Evolutionary conservation across 257 asterid genomes (phyloP), one percentile per base, ranked within the genome.

Genomic region (Gardenia jasminoides): DNA sequence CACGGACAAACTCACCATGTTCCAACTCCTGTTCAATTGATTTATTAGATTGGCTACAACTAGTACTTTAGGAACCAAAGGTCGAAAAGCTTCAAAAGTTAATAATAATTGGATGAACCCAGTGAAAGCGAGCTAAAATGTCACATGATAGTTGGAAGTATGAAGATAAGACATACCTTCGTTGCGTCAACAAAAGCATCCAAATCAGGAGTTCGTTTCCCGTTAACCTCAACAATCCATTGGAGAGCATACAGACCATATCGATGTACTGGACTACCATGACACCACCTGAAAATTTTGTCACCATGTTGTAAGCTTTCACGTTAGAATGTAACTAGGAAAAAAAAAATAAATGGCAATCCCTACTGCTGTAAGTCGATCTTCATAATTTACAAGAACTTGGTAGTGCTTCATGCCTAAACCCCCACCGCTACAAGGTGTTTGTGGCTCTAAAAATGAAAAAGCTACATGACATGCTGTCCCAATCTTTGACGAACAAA

Each of bases 171-270:
- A 30, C 74, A 5, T 87, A 95, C 99, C 98, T 93, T 95, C 36
- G 99, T 90, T 62, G 85, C 97, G 39, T 92, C 87, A 74, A 89
- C 91, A 78, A 95, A 95, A 80, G 97, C 90, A 89, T 95, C 98
- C 85, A 95, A 88, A 85, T 91, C 88, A 28, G 97, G 97, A 79
- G 97, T 95, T 70, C 89, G 94, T 83, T 90, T 93, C 73, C 99
- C 99, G 68, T 95, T 95, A 47, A 95, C 92, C 89, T 93, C 97
- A n/a, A 93, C 93, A 64, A 93, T 95, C 98, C 98, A 95, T 82
- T 90, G 99, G 75, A 92, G 98, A 74, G 99, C 97, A 88, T 93
- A 93, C 71, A 93, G 89, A 83, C 98, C 96, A 84, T 92, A 95
- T 47, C 97, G 87, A 82, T 93, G 96, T 46, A 73, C 99, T 80